phyloP scores from a whole-genome alignment of 2,329 filamentous ascomycete genomes.

The Bretziella fagacearum region DNA sequence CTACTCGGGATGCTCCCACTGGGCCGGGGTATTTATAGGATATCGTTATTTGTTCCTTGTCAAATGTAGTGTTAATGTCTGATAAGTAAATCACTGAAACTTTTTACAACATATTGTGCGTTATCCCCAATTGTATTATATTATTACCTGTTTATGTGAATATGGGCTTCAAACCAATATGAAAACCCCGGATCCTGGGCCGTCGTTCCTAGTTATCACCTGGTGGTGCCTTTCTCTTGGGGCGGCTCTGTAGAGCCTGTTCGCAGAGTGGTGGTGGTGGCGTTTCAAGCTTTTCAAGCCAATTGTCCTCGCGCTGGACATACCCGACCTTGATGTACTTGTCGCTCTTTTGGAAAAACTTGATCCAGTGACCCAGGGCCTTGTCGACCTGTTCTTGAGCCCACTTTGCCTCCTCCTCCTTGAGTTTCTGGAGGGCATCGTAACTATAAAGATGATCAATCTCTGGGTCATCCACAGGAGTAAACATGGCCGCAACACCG shows the following conservation, averaged over 20 bases:
- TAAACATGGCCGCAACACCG: conserved; percentile 73
- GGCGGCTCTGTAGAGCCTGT: conserved; percentile 42
- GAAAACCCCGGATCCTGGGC: no score
- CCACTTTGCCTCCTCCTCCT: conserved; percentile 44
- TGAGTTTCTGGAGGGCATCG: conserved; percentile 34
- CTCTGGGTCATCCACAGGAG: conserved; percentile 44
- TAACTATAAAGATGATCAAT: conserved; percentile 43
- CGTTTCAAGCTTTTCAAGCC: conserved; percentile 41
- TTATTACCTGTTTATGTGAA: no score
- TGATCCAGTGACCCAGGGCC: conserved; percentile 62
- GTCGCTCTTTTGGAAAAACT: conserved; percentile 62
- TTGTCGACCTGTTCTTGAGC: conserved; percentile 50
- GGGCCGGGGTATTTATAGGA: no score
- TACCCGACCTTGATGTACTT: conserved; percentile 71
- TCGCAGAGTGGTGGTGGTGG: conserved; percentile 48
- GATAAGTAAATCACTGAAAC: no score
- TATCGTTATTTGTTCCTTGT: no score
- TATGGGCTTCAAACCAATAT: no score
- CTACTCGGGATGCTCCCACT: no score
- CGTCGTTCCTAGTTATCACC: no score
- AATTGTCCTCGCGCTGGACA: conserved; percentile 44
- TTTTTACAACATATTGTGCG: no score
- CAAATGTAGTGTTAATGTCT: no score
- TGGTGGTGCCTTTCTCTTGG: conserved; percentile 26
- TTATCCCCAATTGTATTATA: no score